Percentiles rank a stretch among this genome's conserved stretches.
Evolutionary conservation across 257 asterid genomes (phyloP).

Genomic region (Handroanthus guayacan): DNA sequence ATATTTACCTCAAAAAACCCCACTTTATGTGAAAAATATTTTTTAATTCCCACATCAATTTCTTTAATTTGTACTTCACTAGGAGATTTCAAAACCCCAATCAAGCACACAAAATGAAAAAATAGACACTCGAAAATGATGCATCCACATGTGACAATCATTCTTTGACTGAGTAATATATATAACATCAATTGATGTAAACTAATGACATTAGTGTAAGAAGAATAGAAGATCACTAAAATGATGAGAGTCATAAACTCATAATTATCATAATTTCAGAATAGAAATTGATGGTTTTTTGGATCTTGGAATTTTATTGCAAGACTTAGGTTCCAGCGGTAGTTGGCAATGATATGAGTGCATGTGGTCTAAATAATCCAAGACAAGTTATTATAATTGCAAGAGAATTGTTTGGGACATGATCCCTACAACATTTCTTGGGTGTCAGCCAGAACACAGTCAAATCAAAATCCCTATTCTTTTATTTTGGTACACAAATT

Average conservation of each 20-base stretch:
- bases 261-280: conserved; percentile 29
- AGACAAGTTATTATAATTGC: conserved; percentile 60
- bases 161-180: conserved; percentile 33
- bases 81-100: conserved; percentile 17
- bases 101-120: conserved; percentile 7
- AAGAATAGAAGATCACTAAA: conserved; percentile 16
- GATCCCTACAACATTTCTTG: conserved; percentile 54
- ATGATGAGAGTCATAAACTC: conserved; percentile 29
- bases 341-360: conserved; percentile 63
- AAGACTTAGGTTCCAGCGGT: conserved; percentile 45
- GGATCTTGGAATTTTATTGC: conserved; percentile 40
- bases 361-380: conserved; percentile 74
- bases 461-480: conserved; percentile 28
- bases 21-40: no score
- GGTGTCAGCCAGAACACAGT: conserved; percentile 41
- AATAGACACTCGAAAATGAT: conserved; percentile 30
- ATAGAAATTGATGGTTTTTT: conserved; percentile 23
- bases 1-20: neutral
- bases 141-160: conserved; percentile 50
- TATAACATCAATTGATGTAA: neutral
- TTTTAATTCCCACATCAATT: neutral
- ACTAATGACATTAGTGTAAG: conserved; percentile 3
- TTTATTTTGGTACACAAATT: conserved; percentile 29
- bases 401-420: conserved; percentile 56
- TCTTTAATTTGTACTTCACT: conserved; percentile 17